These are phyloP conservation scores for Cucurbita moschata DNA, from an alignment of 306 rosid species.

Conservation along the genomic window DNA sequence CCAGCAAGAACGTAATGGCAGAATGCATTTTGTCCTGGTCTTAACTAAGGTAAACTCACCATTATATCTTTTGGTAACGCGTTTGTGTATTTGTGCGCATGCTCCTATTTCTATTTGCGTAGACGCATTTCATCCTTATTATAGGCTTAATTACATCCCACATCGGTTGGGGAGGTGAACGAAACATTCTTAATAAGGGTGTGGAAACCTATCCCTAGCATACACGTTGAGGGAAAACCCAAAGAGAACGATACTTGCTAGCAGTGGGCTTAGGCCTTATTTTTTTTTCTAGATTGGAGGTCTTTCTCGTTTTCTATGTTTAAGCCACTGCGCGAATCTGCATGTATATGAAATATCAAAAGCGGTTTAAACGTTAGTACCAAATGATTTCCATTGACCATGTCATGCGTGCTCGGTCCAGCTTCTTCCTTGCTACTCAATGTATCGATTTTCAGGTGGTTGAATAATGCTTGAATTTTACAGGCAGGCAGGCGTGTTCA, in stretches of 20 bases:
- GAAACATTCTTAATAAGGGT: too few species aligned
- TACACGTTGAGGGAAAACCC: too few species aligned
- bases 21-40: slow-evolving; percentile 9
- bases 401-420: background rate
- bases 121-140: background rate
- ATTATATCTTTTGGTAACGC: background rate
- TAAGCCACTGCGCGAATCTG: background rate
- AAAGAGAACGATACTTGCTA: too few species aligned
- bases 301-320: background rate
- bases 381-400: background rate
- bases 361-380: background rate
- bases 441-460: background rate
- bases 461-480: background rate
- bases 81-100: background rate
- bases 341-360: background rate
- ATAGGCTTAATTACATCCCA: too few species aligned
- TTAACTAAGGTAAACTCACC: slow-evolving; percentile 30
- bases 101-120: background rate
- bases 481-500: background rate
- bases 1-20: slow-evolving; percentile 39
- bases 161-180: too few species aligned
- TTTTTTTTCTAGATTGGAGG: background rate
- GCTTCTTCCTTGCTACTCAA: background rate
- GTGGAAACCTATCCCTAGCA: too few species aligned
- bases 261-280: too few species aligned